Conservation (phyloP, 2,329 filamentous ascomycete species). For the Neonectria ditissima region DNA sequence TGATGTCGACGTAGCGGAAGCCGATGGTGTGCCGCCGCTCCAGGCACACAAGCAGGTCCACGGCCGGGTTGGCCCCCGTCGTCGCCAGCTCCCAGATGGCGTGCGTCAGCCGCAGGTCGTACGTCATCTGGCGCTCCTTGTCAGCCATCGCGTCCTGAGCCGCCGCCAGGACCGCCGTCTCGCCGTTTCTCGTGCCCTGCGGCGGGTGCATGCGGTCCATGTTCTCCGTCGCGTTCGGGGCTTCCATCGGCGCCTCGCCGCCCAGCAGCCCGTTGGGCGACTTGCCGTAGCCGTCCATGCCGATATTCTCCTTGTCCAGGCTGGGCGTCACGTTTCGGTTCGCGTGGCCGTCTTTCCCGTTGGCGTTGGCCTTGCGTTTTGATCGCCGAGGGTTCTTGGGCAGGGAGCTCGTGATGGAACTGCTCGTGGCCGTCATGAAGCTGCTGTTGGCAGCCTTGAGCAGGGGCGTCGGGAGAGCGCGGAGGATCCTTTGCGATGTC, state of each 20-base stretch:
- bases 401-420: slow-evolving; percentile 82
- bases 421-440: slow-evolving; percentile 93
- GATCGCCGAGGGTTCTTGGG: slow-evolving; percentile 72
- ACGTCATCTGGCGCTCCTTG: slow-evolving; percentile 78
- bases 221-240: slow-evolving; percentile 56
- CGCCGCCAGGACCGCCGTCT: slow-evolving; percentile 56
- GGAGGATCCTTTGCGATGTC: slow-evolving; percentile 89
- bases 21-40: slow-evolving; percentile 92
- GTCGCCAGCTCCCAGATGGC: slow-evolving; percentile 96
- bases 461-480: slow-evolving; percentile 89
- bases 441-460: slow-evolving; percentile 95
- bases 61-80: slow-evolving; percentile 90
- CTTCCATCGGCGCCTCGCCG: slow-evolving; percentile 35
- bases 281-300: slow-evolving; percentile 44
- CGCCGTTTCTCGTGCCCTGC: slow-evolving; percentile 39
- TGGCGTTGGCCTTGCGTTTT: slow-evolving; percentile 68
- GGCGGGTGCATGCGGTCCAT: slow-evolving; percentile 61
- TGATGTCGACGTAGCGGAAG: slow-evolving; percentile 97
- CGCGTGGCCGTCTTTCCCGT: slow-evolving; percentile 52
- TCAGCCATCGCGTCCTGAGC: slow-evolving; percentile 73
- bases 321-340: slow-evolving; percentile 52
- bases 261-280: slow-evolving; percentile 39
- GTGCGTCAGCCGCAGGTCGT: slow-evolving; percentile 88
- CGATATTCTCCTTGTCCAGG: slow-evolving; percentile 64
- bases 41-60: slow-evolving; percentile 91